A percentile compares a stretch with the other conserved stretches of the same genome.
Evolutionary conservation across 2,329 filamentous ascomycete genomes (phyloP).

Genomic region (Diaporthe vexans): DNA sequence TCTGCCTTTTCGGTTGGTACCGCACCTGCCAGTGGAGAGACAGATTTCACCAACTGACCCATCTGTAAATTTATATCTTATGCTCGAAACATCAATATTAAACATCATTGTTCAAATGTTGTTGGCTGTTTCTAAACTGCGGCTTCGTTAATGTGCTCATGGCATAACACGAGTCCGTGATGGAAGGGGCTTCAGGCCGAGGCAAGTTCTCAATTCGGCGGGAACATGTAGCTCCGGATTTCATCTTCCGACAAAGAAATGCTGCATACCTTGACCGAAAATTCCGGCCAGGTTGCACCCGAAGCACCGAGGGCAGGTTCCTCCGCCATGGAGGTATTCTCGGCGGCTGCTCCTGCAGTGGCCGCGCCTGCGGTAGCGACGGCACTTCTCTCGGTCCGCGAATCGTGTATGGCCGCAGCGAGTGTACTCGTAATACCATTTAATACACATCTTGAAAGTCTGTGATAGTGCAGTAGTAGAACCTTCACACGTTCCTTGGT

Average conservation of each 20-base stretch:
- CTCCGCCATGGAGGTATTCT: not conserved
- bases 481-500: not conserved
- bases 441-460: not conserved
- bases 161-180: not conserved
- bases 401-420: not conserved
- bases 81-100: too few relatives aligned
- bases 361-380: not conserved
- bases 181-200: not conserved
- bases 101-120: too few relatives aligned
- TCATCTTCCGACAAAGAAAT: not conserved
- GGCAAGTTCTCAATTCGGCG: not conserved
- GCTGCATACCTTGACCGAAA: not conserved
- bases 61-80: too few relatives aligned
- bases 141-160: not conserved
- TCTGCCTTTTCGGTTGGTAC: too few relatives aligned
- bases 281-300: not conserved
- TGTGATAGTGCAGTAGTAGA: not conserved
- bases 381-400: not conserved
- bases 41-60: too few relatives aligned
- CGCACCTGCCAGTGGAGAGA: too few relatives aligned
- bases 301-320: not conserved
- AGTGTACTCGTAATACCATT: not conserved
- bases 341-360: not conserved
- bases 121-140: not conserved
- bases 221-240: not conserved